These are phyloP conservation scores for Camelina hispida DNA, from an alignment of 345 rosid species.

Conservation along the genomic window DNA sequence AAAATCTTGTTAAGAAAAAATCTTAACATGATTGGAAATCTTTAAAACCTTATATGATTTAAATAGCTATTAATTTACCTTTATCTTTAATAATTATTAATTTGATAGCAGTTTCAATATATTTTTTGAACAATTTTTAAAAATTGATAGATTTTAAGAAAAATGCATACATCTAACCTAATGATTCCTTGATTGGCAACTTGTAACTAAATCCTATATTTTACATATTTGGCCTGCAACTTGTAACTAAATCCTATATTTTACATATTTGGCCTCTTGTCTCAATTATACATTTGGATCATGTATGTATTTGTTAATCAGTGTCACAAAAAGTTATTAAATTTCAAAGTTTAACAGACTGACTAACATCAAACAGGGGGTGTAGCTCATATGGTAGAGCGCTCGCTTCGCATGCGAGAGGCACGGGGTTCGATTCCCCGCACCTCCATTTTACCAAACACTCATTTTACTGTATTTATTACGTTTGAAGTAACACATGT, in stretches of 20 bases:
- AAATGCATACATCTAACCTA: not conserved
- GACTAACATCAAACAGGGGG: not conserved
- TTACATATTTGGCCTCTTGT: not conserved
- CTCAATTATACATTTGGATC: not conserved
- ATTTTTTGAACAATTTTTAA: not conserved
- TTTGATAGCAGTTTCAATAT: not conserved
- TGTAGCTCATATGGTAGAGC: constrained; percentile 60
- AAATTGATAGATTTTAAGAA: not conserved
- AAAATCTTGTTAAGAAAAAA: not conserved
- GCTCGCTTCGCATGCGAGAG: constrained; percentile 96
- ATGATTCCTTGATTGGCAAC: not conserved
- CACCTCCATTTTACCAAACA: constrained; percentile 45
- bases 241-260: too few species aligned
- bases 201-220: not conserved
- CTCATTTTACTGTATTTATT: not conserved
- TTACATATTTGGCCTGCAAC: not conserved
- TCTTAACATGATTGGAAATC: constrained; percentile 11
- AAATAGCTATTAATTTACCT: not conserved
- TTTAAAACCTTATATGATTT: not conserved
- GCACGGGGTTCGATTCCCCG: constrained; percentile 90
- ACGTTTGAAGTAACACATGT: too few species aligned
- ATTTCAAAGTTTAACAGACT: not conserved
- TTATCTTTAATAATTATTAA: not conserved
- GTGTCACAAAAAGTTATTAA: not conserved
- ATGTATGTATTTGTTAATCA: not conserved